Evolutionary conservation across 2,329 filamentous ascomycete genomes (phyloP), one percentile per base, ranked within the genome.

Genomic region (Purpureocillium lavendulum): DNA sequence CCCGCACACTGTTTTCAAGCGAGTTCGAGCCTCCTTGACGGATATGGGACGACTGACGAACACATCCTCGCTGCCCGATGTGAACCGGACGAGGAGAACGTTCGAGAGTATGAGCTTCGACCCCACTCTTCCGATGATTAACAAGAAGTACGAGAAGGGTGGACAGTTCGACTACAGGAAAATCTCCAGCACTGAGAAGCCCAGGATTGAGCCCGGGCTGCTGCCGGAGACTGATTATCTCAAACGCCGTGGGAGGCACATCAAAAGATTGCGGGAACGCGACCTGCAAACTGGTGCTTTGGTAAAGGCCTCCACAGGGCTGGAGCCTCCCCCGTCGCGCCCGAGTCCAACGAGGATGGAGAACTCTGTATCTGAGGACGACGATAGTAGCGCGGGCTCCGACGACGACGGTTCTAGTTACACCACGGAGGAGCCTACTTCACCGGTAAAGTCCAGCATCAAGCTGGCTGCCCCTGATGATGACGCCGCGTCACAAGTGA

Each of bases 111-210:
- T 79, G 24, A 62, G 70, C 30, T 74, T 80, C 36, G 71, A 74
- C 18, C 65, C 71, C 5, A 64, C 64, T 13, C 58, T 78, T 26
- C 69, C 73, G 1, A 55, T 69, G 40, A 72, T 75, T 33, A 75
- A 71, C 45, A 75, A 71, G 45, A 79, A 79, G 47, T 80, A 80
- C 45, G 69, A 75, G 46, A 67, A 69, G 34, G 72, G 69, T 4
- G 75, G 75, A 12, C 64, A 68, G 2, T 80, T 74, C 44, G 67
- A 73, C 42, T 73, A 54, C 52, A 53, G 53, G 36, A 53, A 61
- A 48, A 51, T 58, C 15, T 49, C 55, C 39, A 26, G 51, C 32
- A 52, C 58, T 31, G 54, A 52, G 34, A 59, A 51, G 28, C 43
- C 47, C 15, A 61, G 49, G 31, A 46, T 48, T 31, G 55, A 56